A percentile compares a stretch with the other conserved stretches of the same genome.
Evolutionary conservation across 306 rosid species (phyloP).

Genomic region (Rosa chinensis): DNA sequence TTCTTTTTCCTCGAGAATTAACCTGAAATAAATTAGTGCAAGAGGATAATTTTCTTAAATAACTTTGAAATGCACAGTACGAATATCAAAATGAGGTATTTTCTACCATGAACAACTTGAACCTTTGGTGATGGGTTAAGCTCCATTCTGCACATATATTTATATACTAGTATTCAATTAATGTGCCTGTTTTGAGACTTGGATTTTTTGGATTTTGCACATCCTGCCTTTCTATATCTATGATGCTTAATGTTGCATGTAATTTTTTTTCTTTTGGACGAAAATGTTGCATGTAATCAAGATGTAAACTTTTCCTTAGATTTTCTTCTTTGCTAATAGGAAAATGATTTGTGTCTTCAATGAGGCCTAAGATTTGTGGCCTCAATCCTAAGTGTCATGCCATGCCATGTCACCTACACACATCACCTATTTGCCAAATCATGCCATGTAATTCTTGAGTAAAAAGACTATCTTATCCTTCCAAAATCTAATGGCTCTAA

Average conservation of each 20-base stretch:
- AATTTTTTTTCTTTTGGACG: not conserved
- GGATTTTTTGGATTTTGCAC: not conserved
- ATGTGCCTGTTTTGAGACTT: not conserved
- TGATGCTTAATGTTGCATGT: not conserved
- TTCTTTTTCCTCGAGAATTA: not conserved
- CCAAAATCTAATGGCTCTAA: too few relatives aligned
- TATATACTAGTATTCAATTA: not conserved
- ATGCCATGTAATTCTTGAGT: too few relatives aligned
- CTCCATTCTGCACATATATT: not conserved
- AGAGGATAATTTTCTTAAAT: not conserved
- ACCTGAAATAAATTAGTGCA: not conserved
- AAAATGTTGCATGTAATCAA: not conserved
- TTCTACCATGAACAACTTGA: not conserved
- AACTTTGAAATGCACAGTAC: not conserved
- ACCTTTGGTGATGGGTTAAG: not conserved
- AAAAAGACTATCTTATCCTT: too few relatives aligned
- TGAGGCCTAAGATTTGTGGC: too few relatives aligned
- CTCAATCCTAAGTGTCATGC: too few relatives aligned
- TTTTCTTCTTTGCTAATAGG: too few relatives aligned
- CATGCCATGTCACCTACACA: too few relatives aligned
- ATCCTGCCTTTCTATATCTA: not conserved
- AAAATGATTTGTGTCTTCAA: too few relatives aligned
- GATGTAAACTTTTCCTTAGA: not conserved
- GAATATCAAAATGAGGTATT: not conserved
- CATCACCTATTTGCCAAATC: too few relatives aligned